Conservation (phyloP, 345 rosid species). For the Heritiera littoralis region DNA sequence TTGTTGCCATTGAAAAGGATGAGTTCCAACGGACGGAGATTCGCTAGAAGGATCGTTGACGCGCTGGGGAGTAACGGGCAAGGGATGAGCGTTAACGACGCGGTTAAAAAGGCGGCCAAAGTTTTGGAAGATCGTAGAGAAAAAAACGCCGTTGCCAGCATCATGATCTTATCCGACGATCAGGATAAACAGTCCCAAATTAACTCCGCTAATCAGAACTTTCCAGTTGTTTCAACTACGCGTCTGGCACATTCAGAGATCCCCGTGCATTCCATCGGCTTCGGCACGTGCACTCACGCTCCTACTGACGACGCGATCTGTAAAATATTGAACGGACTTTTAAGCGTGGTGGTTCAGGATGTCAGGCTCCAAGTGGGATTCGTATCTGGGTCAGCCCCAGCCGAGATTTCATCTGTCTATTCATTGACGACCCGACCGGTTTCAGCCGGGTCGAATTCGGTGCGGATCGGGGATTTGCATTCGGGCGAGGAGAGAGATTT, state of each 20-base stretch:
- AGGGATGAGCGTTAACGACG: slow-evolving; percentile 68
- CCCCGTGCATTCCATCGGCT: slow-evolving; percentile 61
- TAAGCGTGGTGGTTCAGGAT: slow-evolving; percentile 64
- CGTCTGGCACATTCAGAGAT: slow-evolving; percentile 52
- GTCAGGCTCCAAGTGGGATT: slow-evolving; percentile 63
- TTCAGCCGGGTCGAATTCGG: slow-evolving; percentile 47
- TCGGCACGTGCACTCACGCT: slow-evolving; percentile 40
- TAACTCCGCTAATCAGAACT: slow-evolving; percentile 28
- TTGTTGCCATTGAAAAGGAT: slow-evolving; percentile 65
- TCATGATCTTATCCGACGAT: slow-evolving; percentile 62
- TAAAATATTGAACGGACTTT: slow-evolving; percentile 41
- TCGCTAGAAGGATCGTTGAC: slow-evolving; percentile 66
- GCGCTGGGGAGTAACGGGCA: slow-evolving; percentile 54
- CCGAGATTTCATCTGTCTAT: slow-evolving; percentile 63
- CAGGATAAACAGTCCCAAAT: slow-evolving; percentile 43
- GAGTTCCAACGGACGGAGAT: slow-evolving; percentile 69
- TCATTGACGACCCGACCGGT: slow-evolving; percentile 50
- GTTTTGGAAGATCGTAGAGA: slow-evolving; percentile 85
- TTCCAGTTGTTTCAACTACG: slow-evolving; percentile 49
- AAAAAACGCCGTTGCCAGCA: slow-evolving; percentile 60
- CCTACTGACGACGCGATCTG: slow-evolving; percentile 48
- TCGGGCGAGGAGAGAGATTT: slow-evolving; percentile 73
- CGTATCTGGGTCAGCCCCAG: slow-evolving; percentile 61
- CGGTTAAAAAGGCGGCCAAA: slow-evolving; percentile 80
- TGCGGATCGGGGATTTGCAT: slow-evolving; percentile 72